Conservation (phyloP, 2,329 filamentous ascomycete species). For the Neopestalotiopsis rosae region DNA sequence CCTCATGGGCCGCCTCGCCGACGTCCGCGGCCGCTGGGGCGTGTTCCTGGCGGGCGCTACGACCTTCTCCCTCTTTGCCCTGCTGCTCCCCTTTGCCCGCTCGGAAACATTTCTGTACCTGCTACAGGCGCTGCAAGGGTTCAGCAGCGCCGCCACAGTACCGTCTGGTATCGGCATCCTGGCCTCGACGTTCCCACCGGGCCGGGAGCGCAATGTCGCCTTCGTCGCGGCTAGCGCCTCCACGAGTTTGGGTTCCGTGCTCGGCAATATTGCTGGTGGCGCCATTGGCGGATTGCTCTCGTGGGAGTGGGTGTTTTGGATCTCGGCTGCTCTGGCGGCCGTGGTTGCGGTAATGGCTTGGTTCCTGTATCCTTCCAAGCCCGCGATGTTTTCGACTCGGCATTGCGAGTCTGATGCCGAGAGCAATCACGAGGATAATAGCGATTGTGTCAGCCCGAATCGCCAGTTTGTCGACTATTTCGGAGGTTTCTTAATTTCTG, state of each 20-base stretch:
- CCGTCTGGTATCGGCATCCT: conserved; percentile 65
- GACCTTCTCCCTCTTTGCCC: conserved; percentile 60
- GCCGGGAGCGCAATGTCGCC: conserved; percentile 65
- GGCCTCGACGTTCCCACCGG: conserved; percentile 63
- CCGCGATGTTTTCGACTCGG: neutral
- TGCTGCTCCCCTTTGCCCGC: conserved; percentile 61
- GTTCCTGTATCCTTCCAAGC: neutral
- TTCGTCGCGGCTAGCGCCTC: conserved; percentile 53
- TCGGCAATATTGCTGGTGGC: conserved; percentile 65
- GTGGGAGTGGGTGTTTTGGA: conserved; percentile 68
- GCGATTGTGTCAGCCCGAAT: neutral
- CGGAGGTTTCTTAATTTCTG: neutral
- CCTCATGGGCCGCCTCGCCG: conserved; percentile 51
- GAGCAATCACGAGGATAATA: neutral
- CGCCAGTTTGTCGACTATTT: neutral
- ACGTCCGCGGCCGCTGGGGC: conserved; percentile 53
- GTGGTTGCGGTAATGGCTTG: neutral
- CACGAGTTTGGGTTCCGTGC: conserved; percentile 51
- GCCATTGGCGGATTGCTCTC: conserved; percentile 56
- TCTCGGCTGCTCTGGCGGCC: conserved; percentile 48
- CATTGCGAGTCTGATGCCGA: neutral
- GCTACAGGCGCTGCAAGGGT: conserved; percentile 63
- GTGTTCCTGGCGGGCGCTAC: conserved; percentile 48
- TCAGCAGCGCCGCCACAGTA: conserved; percentile 64
- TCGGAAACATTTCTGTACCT: conserved; percentile 65